Base-by-base conservation (phyloP, 805 yeast species). In the Candida fluviatilis region DNA sequence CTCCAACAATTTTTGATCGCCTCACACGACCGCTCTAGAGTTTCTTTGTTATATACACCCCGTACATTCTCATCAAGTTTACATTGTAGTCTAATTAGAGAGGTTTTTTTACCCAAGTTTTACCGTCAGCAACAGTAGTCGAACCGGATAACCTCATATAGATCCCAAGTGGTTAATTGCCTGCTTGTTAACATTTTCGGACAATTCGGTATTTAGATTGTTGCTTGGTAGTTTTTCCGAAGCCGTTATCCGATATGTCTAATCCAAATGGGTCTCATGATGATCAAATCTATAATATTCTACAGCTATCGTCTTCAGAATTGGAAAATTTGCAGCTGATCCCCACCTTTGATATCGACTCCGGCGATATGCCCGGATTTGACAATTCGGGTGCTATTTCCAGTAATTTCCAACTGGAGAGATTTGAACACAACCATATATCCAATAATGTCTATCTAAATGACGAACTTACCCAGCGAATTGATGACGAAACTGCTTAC, bases 311-410 rank as follows among this genome's bases (percentile, higher is more conserved):
- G 25, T 23, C 35, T 4, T 24, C 35, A 5, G 35, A 33, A 5
- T 23, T 33, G 15, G 25, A 23, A 5, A 23, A n/a, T 23, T 14
- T 33, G 27, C 5, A 8, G 4, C 16, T 17, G 5, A 31, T 31
- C 12, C 34, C 34, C 10, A 17, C 34, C n/a, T 31, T 31, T n/a
- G 34, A 31, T 19, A 16, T 31, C n/a, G 18, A 10, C 18, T 8
- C 6, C 12, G 23, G 25, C 11, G n/a, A 19, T 18, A 18, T 17
- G 5, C 14, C 32, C 32, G 11, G 11, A 10, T 30, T 13, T 30
- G 18, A 30, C 7, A 6, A 21, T 6, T 10, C 24, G 10, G 24
- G 24, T 21, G 24, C 6, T 21, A 6, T 21, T 6, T 6, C 24
- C 8, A 21, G 8, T 21, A 21, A 10, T 10, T 21, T 6, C 24